Evolutionary conservation across 331 rosid genomes (phyloP).

Genomic region (Rosa hybrid): DNA sequence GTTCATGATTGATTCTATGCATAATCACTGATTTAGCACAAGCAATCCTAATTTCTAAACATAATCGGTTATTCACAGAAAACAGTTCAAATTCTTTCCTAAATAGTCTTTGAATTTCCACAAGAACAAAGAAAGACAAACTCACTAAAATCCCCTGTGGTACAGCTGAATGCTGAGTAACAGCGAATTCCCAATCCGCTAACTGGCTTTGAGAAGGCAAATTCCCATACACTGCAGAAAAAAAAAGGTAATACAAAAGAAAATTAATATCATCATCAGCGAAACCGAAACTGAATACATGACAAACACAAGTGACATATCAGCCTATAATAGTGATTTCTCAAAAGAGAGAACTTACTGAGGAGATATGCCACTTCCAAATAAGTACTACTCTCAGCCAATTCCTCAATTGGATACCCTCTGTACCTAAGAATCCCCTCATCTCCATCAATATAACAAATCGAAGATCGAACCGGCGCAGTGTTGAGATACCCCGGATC

Average conservation of each 20-base stretch:
- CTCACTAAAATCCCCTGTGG: constrained; percentile 92
- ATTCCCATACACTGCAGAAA: constrained; percentile 73
- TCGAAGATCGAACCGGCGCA: constrained; percentile 88
- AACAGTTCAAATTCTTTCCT: not conserved
- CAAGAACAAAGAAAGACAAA: constrained; percentile 6
- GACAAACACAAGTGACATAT: not conserved
- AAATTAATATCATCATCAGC: constrained; percentile 16
- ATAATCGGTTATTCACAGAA: not conserved
- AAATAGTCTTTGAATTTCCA: not conserved
- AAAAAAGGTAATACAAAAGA: not conserved
- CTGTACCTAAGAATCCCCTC: constrained; percentile 93
- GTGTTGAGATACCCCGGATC: constrained; percentile 96
- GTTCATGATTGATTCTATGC: not conserved
- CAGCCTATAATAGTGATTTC: not conserved
- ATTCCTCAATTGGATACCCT: constrained; percentile 94
- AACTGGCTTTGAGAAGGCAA: constrained; percentile 79
- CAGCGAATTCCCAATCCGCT: constrained; percentile 74
- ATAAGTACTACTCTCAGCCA: constrained; percentile 84
- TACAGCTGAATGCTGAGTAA: constrained; percentile 91
- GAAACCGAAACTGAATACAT: not conserved
- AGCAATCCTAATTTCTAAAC: not conserved
- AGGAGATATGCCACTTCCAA: constrained; percentile 84
- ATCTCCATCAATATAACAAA: constrained; percentile 89
- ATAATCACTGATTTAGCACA: not conserved
- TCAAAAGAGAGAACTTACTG: constrained; percentile 39